phyloP scores from a whole-genome alignment of 306 rosid species.

The Begonia fuchsioides region DNA sequence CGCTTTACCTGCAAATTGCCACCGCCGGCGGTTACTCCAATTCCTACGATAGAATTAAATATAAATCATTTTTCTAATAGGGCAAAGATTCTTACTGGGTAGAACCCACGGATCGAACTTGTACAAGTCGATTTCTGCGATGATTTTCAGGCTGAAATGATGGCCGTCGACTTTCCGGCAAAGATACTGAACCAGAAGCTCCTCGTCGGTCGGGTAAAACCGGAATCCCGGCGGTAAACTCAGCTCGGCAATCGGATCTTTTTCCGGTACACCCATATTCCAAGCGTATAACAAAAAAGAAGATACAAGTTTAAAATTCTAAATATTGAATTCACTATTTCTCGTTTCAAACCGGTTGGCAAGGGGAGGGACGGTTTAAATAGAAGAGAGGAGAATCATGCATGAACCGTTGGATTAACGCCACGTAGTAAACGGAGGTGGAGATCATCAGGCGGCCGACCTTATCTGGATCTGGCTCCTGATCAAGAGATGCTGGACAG shows the following conservation, averaged over 20 bases:
- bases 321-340: background rate
- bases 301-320: slow-evolving; percentile 2
- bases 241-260: slow-evolving; percentile 44
- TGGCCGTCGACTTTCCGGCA: slow-evolving; percentile 79
- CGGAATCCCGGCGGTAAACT: slow-evolving; percentile 88
- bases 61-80: background rate
- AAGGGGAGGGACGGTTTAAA: slow-evolving; percentile 25
- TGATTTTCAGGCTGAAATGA: slow-evolving; percentile 52
- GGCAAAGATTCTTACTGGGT: slow-evolving; percentile 33
- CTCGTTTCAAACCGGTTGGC: slow-evolving; percentile 11
- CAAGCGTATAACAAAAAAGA: no score
- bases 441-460: slow-evolving; percentile 31
- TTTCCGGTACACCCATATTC: slow-evolving; percentile 46
- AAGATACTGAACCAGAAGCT: slow-evolving; percentile 69
- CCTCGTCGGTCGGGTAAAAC: slow-evolving; percentile 72
- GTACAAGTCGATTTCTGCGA: slow-evolving; percentile 67
- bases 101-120: slow-evolving; percentile 78
- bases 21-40: background rate
- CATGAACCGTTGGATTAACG: slow-evolving; percentile 2
- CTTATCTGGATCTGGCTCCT: slow-evolving; percentile 51
- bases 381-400: slow-evolving; percentile 22
- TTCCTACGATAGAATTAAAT: no score
- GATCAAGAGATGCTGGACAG: slow-evolving; percentile 9
- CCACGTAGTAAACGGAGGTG: slow-evolving; percentile 31
- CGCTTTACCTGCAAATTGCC: slow-evolving; percentile 38